Base-by-base conservation (phyloP, 2,329 filamentous ascomycete species). In the Tolypocladium ovalisporum region DNA sequence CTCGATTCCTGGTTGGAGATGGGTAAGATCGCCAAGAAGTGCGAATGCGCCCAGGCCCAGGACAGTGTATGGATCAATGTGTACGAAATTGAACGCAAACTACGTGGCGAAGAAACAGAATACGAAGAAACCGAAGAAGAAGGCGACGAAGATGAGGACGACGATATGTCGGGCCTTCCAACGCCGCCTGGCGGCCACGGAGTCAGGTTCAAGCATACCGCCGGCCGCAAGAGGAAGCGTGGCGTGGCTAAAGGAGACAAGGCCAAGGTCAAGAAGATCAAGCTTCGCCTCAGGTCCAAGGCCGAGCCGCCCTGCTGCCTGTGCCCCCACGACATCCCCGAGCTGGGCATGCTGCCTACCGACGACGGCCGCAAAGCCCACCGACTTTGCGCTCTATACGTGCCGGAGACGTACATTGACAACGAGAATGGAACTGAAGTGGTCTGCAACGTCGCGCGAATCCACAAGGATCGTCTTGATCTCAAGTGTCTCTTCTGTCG, bases 11-110 rank as follows among this genome's bases (percentile, higher is more conserved):
- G 94, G 94, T 76, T 99, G 52, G 88, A 95, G 54, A 97, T 94
- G 77, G 94, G 92, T 27, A 90, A 91, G 65, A 91, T 96, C 64
- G 94, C 94, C 19, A 96, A 97, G 74, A 95, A 94, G 71, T 99
- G 94, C 73, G 87, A 97, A 67, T 99, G 94, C 69, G 91, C 94
- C 66, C 84, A 94, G 59, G 92, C 96, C 62, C 86, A 95, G 59
- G 94, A 99, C 76, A 97, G 93, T 66, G 94, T 99, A 4, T 99
- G 95, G 92, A 91, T 99, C 56, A 92, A 99, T 68, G 91, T 97
- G 4, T 86, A 90, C 58, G 94, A 97, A 66, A 95, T 99, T 58
- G 91, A 99, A 73, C 89, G 94, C 60, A 97, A 95, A 70, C 75
- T 97, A 52, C 84, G 92, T 55, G 94, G 94, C 49, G 92, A 97